A percentile compares a stretch with the other conserved stretches of the same genome.
Evolutionary conservation across 2,329 filamentous ascomycete genomes (phyloP).

Genomic region (Sporothrix globosa): DNA sequence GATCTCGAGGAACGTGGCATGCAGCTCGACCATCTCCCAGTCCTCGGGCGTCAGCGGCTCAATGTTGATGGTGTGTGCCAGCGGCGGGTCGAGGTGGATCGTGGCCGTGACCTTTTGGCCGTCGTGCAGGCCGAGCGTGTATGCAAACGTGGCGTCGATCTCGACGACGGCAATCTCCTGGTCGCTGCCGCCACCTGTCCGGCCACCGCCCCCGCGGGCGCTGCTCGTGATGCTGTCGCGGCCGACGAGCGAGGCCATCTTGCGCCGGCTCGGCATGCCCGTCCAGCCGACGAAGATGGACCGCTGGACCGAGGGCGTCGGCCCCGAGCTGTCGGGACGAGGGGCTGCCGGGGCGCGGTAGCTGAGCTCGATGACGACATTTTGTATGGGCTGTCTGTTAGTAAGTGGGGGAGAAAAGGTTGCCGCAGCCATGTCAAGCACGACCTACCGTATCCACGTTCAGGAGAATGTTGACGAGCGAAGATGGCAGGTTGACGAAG

Average conservation of each 20-base stretch:
- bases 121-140: conserved; percentile 74
- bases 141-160: conserved; percentile 82
- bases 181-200: conserved; percentile 54
- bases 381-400: conserved; percentile 74
- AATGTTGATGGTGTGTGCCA: conserved; percentile 94
- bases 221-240: conserved; percentile 54
- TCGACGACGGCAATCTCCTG: conserved; percentile 80
- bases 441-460: conserved; percentile 83
- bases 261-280: conserved; percentile 92
- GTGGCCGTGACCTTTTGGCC: conserved; percentile 74
- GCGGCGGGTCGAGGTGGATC: conserved; percentile 85
- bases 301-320: conserved; percentile 46
- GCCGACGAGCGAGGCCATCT: conserved; percentile 70
- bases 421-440: not conserved
- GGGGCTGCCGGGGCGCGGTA: conserved; percentile 65
- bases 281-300: conserved; percentile 95
- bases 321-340: conserved; percentile 47
- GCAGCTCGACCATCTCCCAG: conserved; percentile 98
- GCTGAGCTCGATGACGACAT: conserved; percentile 91
- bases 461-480: conserved; percentile 80
- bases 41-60: conserved; percentile 93
- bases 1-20: conserved; percentile 92
- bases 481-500: conserved; percentile 86
- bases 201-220: conserved; percentile 41
- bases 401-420: not conserved